Base-by-base conservation (phyloP, 2,329 filamentous ascomycete species). In the Diaporthe ilicicola region DNA sequence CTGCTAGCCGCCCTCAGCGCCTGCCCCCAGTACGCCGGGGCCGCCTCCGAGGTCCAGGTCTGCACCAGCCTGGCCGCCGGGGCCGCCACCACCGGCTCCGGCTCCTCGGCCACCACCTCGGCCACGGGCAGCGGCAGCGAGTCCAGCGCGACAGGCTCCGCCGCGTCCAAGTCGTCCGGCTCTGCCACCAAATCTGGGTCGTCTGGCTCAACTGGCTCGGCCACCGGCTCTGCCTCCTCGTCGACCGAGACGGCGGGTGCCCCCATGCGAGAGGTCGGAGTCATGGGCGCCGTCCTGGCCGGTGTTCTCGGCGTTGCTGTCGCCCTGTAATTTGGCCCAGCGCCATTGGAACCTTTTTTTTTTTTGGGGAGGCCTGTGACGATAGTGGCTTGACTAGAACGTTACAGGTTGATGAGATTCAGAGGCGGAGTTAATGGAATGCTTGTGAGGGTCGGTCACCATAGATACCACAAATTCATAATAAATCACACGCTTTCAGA, bases 1-100 rank as follows among this genome's bases (percentile, higher is more conserved):
- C 69, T 77, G 24, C 17, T 19, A 51, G 75, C 73, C 39, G 76
- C 75, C 15, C 37, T 79, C 10, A 73, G 72, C 42, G 9, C 74
- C 65, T 81, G 79, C 74, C 75, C 77, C 27, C 46, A 74, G 15
- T 72, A 74, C 69, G 69, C 68, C 65, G 56, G 64, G 50, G 67
- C 73, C 22, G 37, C 70, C n/a, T 67, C 70, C 50, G 70, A 71
- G 42, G 54, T 65, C 19, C 17, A 34, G 10, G 51, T 53, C 39
- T 69, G 59, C 55, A 53, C 50, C 48, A 15, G 9, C 61, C 51
- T 44, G 6, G 61, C 51, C 27, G 39, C 68, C 3, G 70, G 27
- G 10, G 53, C 67, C 6, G 69, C 59, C 9, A n/a, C 37, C 27
- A 55, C 39, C 68, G 59, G 24, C 37, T 32, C 39, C 68, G 59